phyloP scores from a whole-genome alignment of 352 stramenopile species.

The Phytophthora pini region DNA sequence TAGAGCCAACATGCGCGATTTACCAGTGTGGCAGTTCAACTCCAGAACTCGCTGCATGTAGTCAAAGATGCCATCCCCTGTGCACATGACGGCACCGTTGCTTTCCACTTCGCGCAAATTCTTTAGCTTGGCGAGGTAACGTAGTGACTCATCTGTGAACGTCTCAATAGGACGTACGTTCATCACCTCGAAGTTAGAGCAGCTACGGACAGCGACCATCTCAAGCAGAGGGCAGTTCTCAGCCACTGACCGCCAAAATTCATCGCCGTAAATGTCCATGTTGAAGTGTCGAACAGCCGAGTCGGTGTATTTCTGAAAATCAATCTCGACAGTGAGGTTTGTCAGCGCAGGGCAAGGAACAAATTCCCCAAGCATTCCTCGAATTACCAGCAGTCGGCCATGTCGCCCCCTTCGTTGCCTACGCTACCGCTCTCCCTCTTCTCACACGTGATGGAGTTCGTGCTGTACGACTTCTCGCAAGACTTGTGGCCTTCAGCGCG shows the following conservation, averaged over 20 bases:
- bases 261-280: not conserved
- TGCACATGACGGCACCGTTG: not conserved
- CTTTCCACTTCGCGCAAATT: not conserved
- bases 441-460: conserved; percentile 14
- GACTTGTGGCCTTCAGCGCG: not conserved
- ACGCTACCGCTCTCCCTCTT: conserved; percentile 10
- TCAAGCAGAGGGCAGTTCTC: not conserved
- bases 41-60: conserved; percentile 14
- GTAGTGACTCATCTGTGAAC: not conserved
- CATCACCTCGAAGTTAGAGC: not conserved
- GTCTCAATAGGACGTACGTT: not conserved
- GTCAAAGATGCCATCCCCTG: conserved; percentile 6
- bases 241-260: not conserved
- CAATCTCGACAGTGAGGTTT: not conserved
- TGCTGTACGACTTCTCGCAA: conserved; percentile 10
- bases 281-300: not conserved
- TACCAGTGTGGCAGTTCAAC: not conserved
- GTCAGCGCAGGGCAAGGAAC: not conserved
- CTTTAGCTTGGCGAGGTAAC: not conserved
- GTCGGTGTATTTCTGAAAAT: not conserved
- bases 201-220: not conserved
- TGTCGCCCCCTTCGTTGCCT: not conserved
- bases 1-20: conserved; percentile 29
- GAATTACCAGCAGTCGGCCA: too few relatives aligned
- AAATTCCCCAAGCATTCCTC: too few relatives aligned